A percentile compares a stretch with the other conserved stretches of the same genome.
These are phyloP conservation scores for Plasmopara muralis DNA, from an alignment of 352 stramenopile genomes.

Conservation along the genomic window DNA sequence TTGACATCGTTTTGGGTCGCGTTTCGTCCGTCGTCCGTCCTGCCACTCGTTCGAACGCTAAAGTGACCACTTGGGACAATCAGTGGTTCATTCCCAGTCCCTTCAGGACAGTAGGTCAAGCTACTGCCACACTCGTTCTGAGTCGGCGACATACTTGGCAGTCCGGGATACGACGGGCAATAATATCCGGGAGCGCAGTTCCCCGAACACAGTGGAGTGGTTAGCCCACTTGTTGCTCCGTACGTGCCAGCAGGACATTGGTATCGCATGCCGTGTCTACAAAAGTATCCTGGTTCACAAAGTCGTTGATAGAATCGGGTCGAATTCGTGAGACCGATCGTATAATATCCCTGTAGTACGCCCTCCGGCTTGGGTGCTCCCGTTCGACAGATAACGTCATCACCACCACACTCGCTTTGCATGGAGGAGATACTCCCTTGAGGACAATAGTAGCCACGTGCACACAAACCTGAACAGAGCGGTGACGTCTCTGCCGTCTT, in stretches of 20 bases:
- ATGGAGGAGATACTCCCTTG: slow-evolving; percentile 37
- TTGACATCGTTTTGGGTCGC: slow-evolving; percentile 45
- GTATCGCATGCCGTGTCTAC: slow-evolving; percentile 46
- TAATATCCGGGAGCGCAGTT: slow-evolving; percentile 54
- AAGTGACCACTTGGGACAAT: slow-evolving; percentile 46
- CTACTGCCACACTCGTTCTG: slow-evolving; percentile 46
- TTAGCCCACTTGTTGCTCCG: slow-evolving; percentile 38
- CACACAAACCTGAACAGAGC: slow-evolving; percentile 54
- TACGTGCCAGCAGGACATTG: slow-evolving; percentile 74
- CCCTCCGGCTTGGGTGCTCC: slow-evolving; percentile 29
- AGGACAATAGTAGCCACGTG: slow-evolving; percentile 62
- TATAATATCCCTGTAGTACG: slow-evolving; percentile 59
- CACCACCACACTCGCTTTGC: slow-evolving; percentile 35
- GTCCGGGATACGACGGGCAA: slow-evolving; percentile 56
- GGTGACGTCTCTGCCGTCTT: slow-evolving; percentile 38
- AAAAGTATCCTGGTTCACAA: slow-evolving; percentile 77
- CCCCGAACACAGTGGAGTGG: slow-evolving; percentile 43
- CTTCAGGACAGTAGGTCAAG: slow-evolving; percentile 49
- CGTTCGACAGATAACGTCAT: slow-evolving; percentile 44
- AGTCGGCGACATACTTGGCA: slow-evolving; percentile 33
- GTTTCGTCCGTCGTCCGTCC: slow-evolving; percentile 31
- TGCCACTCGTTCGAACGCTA: slow-evolving; percentile 36
- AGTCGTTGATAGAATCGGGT: slow-evolving; percentile 53
- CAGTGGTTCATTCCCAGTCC: slow-evolving; percentile 40
- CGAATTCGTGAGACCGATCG: slow-evolving; percentile 41